A percentile compares a stretch with the other conserved stretches of the same genome.
Conservation (phyloP, 345 rosid species). For the Streptanthus diversifolius region DNA sequence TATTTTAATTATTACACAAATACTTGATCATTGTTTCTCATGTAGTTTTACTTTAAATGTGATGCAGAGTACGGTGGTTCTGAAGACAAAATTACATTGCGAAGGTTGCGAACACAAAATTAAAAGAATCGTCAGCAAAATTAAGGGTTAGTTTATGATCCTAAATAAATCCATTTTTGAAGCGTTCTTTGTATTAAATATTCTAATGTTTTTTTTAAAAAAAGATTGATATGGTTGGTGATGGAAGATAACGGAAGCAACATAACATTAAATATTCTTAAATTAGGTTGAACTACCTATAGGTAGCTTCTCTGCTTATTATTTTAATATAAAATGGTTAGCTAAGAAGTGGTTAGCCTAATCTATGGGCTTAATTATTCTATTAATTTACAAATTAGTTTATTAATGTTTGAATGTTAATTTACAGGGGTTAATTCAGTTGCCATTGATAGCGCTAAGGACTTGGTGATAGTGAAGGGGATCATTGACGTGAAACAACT, state of each 20-base stretch:
- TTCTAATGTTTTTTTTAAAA: neutral
- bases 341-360: conserved; percentile 27
- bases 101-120: conserved; percentile 69
- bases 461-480: conserved; percentile 71
- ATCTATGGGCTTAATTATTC: neutral
- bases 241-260: conserved; percentile 26
- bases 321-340: conserved; percentile 14
- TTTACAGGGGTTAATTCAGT: conserved; percentile 64
- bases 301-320: conserved; percentile 4
- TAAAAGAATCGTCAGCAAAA: conserved; percentile 42
- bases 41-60: neutral
- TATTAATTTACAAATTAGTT: neutral
- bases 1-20: neutral
- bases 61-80: conserved; percentile 53
- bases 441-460: conserved; percentile 52
- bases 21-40: neutral
- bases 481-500: conserved; percentile 57
- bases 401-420: neutral
- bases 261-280: neutral
- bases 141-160: conserved; percentile 39
- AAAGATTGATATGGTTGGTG: conserved; percentile 18
- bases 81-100: conserved; percentile 64
- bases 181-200: conserved; percentile 1
- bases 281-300: conserved; percentile 28
- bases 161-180: neutral